Percentiles rank a stretch among this genome's conserved stretches.
These are phyloP conservation scores for Volutella citrinella DNA, from an alignment of 2,329 filamentous ascomycete species.

Conservation along the genomic window DNA sequence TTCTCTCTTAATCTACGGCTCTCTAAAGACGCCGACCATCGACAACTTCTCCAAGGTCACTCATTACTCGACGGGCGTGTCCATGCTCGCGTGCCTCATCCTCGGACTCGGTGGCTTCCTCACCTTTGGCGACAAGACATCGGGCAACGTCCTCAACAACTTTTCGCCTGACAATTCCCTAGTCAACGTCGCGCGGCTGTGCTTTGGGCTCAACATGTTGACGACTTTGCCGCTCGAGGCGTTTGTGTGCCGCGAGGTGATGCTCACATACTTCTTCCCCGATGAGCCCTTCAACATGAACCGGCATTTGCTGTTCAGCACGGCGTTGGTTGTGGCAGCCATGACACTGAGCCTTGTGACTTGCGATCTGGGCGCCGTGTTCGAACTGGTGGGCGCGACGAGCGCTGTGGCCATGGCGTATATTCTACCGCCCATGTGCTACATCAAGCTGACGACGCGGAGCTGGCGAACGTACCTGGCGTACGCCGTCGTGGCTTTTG, in stretches of 20 bases:
- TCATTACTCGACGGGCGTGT: constrained; percentile 87
- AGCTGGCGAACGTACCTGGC: constrained; percentile 73
- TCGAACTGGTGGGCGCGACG: constrained; percentile 93
- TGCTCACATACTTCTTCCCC: constrained; percentile 78
- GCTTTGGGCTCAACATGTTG: constrained; percentile 98
- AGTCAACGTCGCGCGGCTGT: constrained; percentile 92
- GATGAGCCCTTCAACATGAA: constrained; percentile 74
- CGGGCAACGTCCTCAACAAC: constrained; percentile 97
- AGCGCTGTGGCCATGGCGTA: constrained; percentile 93
- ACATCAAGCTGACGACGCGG: constrained; percentile 82
- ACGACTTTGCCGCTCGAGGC: constrained; percentile 94
- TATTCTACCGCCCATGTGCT: constrained; percentile 91
- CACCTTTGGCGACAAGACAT: constrained; percentile 85
- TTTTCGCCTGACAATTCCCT: constrained; percentile 87
- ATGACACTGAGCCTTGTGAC: constrained; percentile 78
- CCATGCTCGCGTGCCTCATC: constrained; percentile 83
- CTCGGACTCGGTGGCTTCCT: constrained; percentile 90
- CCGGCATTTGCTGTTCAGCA: constrained; percentile 84
- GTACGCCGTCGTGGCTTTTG: constrained; percentile 73
- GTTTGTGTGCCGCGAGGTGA: constrained; percentile 95
- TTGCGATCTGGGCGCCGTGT: constrained; percentile 90
- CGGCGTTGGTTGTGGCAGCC: constrained; percentile 73
- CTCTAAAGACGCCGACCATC: constrained; percentile 87
- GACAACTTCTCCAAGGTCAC: constrained; percentile 93
- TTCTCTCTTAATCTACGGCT: constrained; percentile 95